Percentiles rank a stretch among this genome's conserved stretches.
Evolutionary conservation across 2,329 filamentous ascomycete genomes (phyloP).

Genomic region (Ceratocystis alfenasii): DNA sequence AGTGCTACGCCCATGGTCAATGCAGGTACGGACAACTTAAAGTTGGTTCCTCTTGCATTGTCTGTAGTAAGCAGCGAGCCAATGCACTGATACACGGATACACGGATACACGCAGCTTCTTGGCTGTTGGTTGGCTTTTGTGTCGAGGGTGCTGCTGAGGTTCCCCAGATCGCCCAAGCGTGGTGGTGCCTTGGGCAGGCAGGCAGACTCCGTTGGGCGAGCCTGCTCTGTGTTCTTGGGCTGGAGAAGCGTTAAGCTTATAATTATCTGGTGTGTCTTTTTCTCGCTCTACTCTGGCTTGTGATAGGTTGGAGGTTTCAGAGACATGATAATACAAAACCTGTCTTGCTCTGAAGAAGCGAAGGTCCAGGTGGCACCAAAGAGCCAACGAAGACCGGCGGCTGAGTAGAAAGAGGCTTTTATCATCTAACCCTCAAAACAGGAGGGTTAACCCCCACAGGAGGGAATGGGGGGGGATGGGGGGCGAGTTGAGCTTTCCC

Average conservation of each 20-base stretch:
- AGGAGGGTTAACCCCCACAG: not conserved
- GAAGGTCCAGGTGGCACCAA: not conserved
- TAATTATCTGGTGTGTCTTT: not conserved
- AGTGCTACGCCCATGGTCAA: not conserved
- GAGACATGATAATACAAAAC: not conserved
- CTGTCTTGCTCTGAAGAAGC: constrained; percentile 1
- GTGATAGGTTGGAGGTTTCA: not conserved
- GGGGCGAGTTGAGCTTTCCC: not conserved
- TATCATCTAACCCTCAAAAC: not conserved
- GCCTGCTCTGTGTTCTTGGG: not conserved
- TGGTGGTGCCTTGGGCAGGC: not conserved
- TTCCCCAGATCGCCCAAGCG: not conserved
- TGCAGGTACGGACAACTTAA: constrained; percentile 11
- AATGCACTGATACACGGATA: not conserved
- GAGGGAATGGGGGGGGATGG: not conserved
- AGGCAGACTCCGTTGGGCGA: not conserved
- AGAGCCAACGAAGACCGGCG: not conserved
- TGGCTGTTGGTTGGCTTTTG: no score
- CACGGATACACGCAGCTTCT: not conserved
- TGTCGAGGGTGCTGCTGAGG: not conserved
- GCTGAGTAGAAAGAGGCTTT: not conserved
- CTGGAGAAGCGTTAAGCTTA: not conserved
- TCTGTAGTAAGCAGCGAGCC: not conserved
- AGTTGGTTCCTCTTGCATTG: constrained; percentile 1
- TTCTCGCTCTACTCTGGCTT: not conserved